Evolutionary conservation across 148 eudicot species (phyloP).

Genomic region (Limonium bicolor): DNA sequence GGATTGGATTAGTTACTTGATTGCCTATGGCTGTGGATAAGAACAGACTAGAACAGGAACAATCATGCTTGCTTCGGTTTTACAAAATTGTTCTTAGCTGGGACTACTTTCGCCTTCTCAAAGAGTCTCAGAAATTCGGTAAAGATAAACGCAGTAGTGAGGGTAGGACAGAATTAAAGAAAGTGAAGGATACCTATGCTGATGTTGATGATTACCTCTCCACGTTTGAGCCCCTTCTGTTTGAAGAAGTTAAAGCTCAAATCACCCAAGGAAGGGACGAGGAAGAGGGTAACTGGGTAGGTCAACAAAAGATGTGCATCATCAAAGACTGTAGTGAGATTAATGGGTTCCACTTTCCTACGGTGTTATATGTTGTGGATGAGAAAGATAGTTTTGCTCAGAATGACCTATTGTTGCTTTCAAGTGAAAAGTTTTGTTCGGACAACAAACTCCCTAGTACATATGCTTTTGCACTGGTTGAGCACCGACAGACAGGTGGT

Average conservation of each 20-base stretch:
- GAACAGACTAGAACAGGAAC: constrained; percentile 29
- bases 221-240: constrained; percentile 76
- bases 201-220: constrained; percentile 68
- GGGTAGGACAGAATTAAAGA: constrained; percentile 22
- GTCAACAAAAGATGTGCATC: constrained; percentile 19
- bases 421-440: constrained; percentile 25
- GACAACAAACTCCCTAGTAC: constrained; percentile 21
- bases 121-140: constrained; percentile 25
- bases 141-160: constrained; percentile 15
- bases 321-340: constrained; percentile 39
- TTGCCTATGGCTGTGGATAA: constrained; percentile 59
- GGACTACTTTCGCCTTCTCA: constrained; percentile 57
- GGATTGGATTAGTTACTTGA: no score
- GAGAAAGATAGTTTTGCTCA: constrained; percentile 32
- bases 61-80: constrained; percentile 31
- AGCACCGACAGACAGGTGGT: constrained; percentile 46
- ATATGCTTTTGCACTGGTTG: constrained; percentile 81
- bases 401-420: constrained; percentile 62
- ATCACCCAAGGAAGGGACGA: constrained; percentile 41
- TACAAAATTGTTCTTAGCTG: constrained; percentile 77
- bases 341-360: constrained; percentile 49
- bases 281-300: constrained; percentile 43
- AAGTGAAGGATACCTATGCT: constrained; percentile 56
- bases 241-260: constrained; percentile 91
- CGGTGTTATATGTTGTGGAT: constrained; percentile 8